These are phyloP conservation scores for Saccharomycopsis hybrid DNA, from an alignment of 1,139 yeast genomes.

Conservation along the genomic window DNA sequence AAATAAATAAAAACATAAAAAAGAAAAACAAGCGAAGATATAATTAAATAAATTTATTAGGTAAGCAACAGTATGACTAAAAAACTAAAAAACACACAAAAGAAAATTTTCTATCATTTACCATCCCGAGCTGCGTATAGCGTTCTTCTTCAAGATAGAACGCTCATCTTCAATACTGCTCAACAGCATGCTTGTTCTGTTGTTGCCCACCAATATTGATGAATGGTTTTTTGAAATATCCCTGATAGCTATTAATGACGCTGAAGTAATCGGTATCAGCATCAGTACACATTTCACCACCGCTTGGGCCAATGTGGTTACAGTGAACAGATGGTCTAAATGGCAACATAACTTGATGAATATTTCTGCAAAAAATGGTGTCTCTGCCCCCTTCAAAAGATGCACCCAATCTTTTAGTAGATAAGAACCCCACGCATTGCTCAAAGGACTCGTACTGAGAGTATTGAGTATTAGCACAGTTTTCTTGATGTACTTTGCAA, in stretches of 20 bases:
- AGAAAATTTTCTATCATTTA: not conserved
- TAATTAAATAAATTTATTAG: no score
- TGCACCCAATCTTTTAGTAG: constrained; percentile 21
- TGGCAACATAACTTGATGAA: constrained; percentile 25
- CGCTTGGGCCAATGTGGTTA: constrained; percentile 25
- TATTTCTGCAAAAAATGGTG: constrained; percentile 25
- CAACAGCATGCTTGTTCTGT: no score
- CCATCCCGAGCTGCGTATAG: no score
- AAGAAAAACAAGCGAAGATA: no score
- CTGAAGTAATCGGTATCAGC: constrained; percentile 20
- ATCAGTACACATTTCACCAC: constrained; percentile 26
- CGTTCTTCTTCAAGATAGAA: no score
- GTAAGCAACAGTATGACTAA: not conserved
- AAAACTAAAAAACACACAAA: not conserved
- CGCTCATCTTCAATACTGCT: no score
- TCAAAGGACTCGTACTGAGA: constrained; percentile 20
- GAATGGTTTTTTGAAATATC: constrained; percentile 12
- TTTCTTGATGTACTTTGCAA: constrained; percentile 22
- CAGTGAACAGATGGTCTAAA: constrained; percentile 25
- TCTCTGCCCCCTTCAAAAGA: constrained; percentile 26
- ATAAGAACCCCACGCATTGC: constrained; percentile 21
- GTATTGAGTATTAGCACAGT: constrained; percentile 21
- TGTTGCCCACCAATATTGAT: no score
- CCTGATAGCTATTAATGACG: constrained; percentile 14
- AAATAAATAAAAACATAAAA: no score